Percentiles rank a stretch among this genome's conserved stretches.
phyloP scores from a whole-genome alignment of 1,139 yeast genomes.

The Geotrichum phurueaensis region DNA sequence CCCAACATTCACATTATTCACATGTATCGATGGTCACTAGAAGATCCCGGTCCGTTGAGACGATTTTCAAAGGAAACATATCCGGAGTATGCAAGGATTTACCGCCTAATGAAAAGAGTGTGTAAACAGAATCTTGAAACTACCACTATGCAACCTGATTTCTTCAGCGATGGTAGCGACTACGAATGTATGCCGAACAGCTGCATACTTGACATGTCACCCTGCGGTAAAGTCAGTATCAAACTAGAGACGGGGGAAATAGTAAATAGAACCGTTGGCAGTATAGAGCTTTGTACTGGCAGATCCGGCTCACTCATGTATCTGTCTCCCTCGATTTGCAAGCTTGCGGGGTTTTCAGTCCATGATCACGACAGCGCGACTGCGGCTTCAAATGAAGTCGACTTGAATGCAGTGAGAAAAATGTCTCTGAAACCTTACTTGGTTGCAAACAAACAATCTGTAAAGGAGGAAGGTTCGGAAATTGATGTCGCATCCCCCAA shows the following conservation, averaged over 20 bases:
- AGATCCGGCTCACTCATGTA: conserved; percentile 30
- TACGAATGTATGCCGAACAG: conserved; percentile 33
- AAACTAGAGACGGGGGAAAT: conserved; percentile 20
- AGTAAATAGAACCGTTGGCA: conserved; percentile 18
- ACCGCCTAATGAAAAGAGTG: conserved; percentile 27
- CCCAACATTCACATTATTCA: conserved; percentile 23
- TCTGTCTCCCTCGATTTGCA: conserved; percentile 17
- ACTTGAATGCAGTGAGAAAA: conserved; percentile 8
- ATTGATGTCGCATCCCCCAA: neutral
- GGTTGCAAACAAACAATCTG: neutral
- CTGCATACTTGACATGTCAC: conserved; percentile 21
- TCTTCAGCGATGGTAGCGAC: conserved; percentile 4
- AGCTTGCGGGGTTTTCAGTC: conserved; percentile 9
- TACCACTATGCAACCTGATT: conserved; percentile 2
- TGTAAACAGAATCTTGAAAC: conserved; percentile 3
- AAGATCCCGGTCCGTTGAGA: conserved; percentile 26
- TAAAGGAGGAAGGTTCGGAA: neutral
- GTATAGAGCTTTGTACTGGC: conserved; percentile 28
- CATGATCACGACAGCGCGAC: neutral
- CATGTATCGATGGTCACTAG: conserved; percentile 30
- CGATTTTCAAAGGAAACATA: conserved; percentile 32
- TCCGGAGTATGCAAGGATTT: conserved; percentile 33
- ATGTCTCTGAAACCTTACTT: conserved; percentile 10
- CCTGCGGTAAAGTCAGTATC: conserved; percentile 24
- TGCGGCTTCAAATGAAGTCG: neutral